Percentiles rank a stretch among this genome's conserved stretches.
These are phyloP conservation scores for Amauroascus niger DNA, from an alignment of 2,329 filamentous ascomycete species.

Conservation along the genomic window DNA sequence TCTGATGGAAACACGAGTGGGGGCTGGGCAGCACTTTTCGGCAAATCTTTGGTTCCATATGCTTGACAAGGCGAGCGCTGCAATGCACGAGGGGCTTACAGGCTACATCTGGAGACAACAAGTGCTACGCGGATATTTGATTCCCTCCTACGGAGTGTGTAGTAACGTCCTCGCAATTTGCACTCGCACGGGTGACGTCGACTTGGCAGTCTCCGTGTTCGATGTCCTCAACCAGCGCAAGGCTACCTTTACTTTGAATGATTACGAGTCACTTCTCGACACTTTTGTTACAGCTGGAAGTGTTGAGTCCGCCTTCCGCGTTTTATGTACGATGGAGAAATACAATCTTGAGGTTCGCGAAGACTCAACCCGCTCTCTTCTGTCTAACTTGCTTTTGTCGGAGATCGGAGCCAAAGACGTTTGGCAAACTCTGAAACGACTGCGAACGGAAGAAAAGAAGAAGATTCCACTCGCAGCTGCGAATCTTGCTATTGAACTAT, in stretches of 20 bases:
- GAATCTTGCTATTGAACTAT: slow-evolving; percentile 44
- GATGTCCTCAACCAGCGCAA: slow-evolving; percentile 52
- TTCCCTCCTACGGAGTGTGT: slow-evolving; percentile 55
- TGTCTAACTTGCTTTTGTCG: slow-evolving; percentile 44
- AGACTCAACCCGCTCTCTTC: slow-evolving; percentile 56
- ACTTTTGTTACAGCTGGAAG: slow-evolving; percentile 55
- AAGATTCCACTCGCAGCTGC: slow-evolving; percentile 43
- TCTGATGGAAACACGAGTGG: slow-evolving; percentile 52
- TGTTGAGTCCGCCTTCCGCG: slow-evolving; percentile 55
- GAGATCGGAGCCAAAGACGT: slow-evolving; percentile 41
- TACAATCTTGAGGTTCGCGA: slow-evolving; percentile 50
- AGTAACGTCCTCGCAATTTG: slow-evolving; percentile 63
- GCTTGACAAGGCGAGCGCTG: slow-evolving; percentile 62
- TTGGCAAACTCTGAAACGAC: slow-evolving; percentile 47
- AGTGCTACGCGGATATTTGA: slow-evolving; percentile 51
- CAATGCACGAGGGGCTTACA: slow-evolving; percentile 54
- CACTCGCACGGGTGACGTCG: slow-evolving; percentile 55
- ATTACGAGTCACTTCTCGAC: slow-evolving; percentile 72
- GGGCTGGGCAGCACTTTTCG: slow-evolving; percentile 41
- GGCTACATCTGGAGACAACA: slow-evolving; percentile 61
- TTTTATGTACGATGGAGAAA: slow-evolving; percentile 63
- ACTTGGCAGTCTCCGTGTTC: slow-evolving; percentile 62
- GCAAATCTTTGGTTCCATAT: slow-evolving; percentile 57
- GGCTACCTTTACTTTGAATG: slow-evolving; percentile 49
- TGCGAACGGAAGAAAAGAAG: slow-evolving; percentile 41